phyloP scores from a whole-genome alignment of 2,329 filamentous ascomycete species.

The Pleomassaria siparia region DNA sequence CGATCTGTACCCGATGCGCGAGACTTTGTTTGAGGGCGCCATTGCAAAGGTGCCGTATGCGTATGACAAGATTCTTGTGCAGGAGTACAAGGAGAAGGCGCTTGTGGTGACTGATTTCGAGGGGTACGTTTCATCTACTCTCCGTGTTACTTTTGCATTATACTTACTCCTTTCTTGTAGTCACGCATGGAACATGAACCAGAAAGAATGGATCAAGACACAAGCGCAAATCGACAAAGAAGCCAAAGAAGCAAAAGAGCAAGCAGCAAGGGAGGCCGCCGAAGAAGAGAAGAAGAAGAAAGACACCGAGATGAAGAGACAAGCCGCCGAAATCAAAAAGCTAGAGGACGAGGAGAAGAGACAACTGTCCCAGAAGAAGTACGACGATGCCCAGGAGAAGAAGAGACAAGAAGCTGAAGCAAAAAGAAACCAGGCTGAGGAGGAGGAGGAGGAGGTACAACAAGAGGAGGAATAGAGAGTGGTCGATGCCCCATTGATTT shows the following conservation, averaged over 20 bases:
- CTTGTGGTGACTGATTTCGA: conserved; percentile 62
- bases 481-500: background rate
- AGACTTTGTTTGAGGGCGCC: conserved; percentile 74
- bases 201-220: conserved; percentile 61
- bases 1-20: conserved; percentile 76
- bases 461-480: background rate
- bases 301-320: conserved; percentile 3
- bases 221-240: conserved; percentile 18
- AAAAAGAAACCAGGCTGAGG: background rate
- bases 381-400: conserved; percentile 1
- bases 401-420: background rate
- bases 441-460: background rate
- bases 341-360: background rate
- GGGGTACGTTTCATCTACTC: conserved; percentile 51
- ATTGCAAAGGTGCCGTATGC: conserved; percentile 68
- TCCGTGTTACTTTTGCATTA: background rate
- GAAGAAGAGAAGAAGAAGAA: conserved; percentile 12
- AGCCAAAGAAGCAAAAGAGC: conserved; percentile 9
- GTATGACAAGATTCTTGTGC: conserved; percentile 65
- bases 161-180: conserved; percentile 45
- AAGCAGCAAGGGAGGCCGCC: conserved; percentile 15
- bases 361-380: background rate
- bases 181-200: conserved; percentile 61
- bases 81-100: conserved; percentile 66
- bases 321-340: background rate